A percentile compares a stretch with the other conserved stretches of the same genome.
phyloP scores from a whole-genome alignment of 805 yeast genomes.

The Kazachstania martiniae region DNA sequence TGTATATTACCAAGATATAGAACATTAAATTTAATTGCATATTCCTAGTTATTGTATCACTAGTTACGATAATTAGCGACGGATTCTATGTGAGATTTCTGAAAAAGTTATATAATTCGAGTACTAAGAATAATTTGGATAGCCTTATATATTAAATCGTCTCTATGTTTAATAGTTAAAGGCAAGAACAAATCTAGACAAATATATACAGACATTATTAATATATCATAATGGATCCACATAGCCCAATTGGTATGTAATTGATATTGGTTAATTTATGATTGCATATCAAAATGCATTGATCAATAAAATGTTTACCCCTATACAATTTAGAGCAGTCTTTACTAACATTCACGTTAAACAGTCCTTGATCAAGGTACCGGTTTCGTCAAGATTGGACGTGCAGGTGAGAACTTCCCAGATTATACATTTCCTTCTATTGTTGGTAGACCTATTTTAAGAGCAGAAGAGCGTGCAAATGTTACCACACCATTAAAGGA shows the following conservation, averaged over 20 bases:
- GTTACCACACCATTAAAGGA: constrained; percentile 64
- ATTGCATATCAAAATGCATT: no score
- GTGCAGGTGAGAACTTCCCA: constrained; percentile 95
- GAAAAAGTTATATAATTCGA: no score
- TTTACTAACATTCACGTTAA: constrained; percentile 1
- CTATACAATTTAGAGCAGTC: not conserved
- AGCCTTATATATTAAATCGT: no score
- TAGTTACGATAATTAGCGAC: no score
- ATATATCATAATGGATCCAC: constrained; percentile 24
- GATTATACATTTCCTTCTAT: constrained; percentile 95
- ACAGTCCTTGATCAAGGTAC: constrained; percentile 95
- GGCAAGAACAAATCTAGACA: not conserved
- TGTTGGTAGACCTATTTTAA: constrained; percentile 91
- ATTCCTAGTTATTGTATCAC: no score
- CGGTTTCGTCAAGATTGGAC: constrained; percentile 93
- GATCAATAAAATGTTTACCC: constrained; percentile 2
- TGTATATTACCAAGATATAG: not conserved
- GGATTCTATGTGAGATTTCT: no score
- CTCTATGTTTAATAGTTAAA: not conserved
- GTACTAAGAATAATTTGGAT: no score
- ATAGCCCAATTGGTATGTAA: constrained; percentile 27
- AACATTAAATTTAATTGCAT: no score
- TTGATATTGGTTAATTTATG: no score
- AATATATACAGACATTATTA: no score
- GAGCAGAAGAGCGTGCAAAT: constrained; percentile 88